A percentile compares a stretch with the other conserved stretches of the same genome.
These are phyloP conservation scores for Pascua sp. DNA, from an alignment of 1,284 basidiomycete species.

Conservation along the genomic window DNA sequence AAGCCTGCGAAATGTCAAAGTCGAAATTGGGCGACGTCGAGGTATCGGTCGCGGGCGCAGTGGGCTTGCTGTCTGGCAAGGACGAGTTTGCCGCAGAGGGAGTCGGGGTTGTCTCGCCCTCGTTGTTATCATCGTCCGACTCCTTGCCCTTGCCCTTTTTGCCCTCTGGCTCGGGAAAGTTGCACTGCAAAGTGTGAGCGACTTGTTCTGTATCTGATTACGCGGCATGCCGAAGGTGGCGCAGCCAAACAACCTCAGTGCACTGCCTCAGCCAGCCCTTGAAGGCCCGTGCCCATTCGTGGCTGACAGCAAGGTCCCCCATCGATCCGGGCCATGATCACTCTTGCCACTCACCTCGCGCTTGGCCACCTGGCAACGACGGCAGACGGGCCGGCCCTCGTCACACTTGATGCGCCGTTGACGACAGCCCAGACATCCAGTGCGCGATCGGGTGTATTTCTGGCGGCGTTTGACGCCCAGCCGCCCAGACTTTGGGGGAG, in stretches of 20 bases:
- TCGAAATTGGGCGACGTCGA: neutral
- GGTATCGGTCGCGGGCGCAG: neutral
- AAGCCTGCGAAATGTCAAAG: conserved; percentile 10
- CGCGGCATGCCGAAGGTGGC: neutral
- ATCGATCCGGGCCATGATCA: neutral
- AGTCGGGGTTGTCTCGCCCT: neutral
- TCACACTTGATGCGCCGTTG: conserved; percentile 46
- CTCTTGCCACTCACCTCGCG: conserved; percentile 29
- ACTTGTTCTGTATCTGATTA: neutral
- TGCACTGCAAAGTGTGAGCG: conserved; percentile 23
- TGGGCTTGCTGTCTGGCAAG: neutral
- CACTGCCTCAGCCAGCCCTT: neutral
- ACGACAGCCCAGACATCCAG: conserved; percentile 44
- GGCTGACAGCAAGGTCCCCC: no score
- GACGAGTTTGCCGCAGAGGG: neutral
- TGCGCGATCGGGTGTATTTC: conserved; percentile 44
- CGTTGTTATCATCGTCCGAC: conserved; percentile 8
- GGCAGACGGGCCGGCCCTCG: conserved; percentile 41
- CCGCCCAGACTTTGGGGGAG: conserved; percentile 11
- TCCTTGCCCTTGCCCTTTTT: conserved; percentile 14
- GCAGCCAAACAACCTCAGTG: no score
- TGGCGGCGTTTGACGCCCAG: conserved; percentile 37
- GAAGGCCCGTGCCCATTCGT: neutral
- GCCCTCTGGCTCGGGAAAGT: conserved; percentile 29
- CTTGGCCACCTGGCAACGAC: conserved; percentile 42